Evolutionary conservation across 768 basidiomycete species (phyloP), one percentile per base, ranked within the genome.

Genomic region (Saitozyma sp.): DNA sequence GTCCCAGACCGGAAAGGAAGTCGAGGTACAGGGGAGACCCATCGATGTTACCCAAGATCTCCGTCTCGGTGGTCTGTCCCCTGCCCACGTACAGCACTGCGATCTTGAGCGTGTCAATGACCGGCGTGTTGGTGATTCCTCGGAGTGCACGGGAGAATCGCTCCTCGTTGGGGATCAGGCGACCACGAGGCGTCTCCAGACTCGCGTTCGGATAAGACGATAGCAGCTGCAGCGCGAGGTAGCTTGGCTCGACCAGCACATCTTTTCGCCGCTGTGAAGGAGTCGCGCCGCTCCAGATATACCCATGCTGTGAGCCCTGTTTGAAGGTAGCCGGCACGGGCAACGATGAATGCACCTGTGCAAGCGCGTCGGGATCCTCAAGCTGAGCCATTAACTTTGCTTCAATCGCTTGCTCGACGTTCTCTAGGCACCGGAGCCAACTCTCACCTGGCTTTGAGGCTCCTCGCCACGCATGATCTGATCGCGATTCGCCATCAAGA

Each of bases 41-140:
- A 76, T 95, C 88, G 1, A 86, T 85, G 77, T 99, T 99, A 61
- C 84, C 83, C 17, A 99, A 84, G 56, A 98, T 97, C 59, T 95
- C 91, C 16, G 81, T 78, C 76, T 98, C 95, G 43, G 85, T 81
- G 8, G 83, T 87, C 79, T 98, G 96, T 1, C 91, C 92, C 5
- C 92, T 91, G 0, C 89, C 94, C 50, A 93, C 95, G 71, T 98
- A 99, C 81, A 99, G 84, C 60, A 99, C 89, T 4, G 92, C 96
- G 42, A 98, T 89, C 79, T 96, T 95, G 80, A 98, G 92, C 0
- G 91, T 93, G 79, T 99, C 96, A 63, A 99, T 94, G 69, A 98
- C 92, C 0, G 93, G 94, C 48, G 90, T 89, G 49, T 85, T 82
- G 69, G 96, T 92, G 50, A 98, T 83, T 8, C 83, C 84, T 29